Evolutionary conservation across 345 rosid genomes (phyloP), one percentile per base, ranked within the genome.

Genomic region (Firmiana major): DNA sequence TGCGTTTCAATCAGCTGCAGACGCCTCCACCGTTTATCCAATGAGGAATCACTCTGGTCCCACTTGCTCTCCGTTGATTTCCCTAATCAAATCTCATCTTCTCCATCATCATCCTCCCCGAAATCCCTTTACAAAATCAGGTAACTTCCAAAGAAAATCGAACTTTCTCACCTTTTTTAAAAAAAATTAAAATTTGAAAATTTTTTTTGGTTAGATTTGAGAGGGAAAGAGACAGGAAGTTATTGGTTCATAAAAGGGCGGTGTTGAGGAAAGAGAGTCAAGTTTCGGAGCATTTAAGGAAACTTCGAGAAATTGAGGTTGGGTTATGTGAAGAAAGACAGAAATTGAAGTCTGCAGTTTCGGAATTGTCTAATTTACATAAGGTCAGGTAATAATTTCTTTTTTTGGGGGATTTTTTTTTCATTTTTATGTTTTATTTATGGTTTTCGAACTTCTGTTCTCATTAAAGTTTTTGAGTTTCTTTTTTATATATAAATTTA

Each of bases 261-360:
- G 71, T 96, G 59, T 79, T 91, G 31, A 84, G 94, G 64, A 92
- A 90, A 78, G 95, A 96, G 86, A 90, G 98, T 82, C 89, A 87
- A 69, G 75, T 93, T 48, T 67, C 79, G 3, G 97, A 90, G 74
- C 89, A 78, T 75, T 51, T 73, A 43, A 74, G 85, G 85, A 93
- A 85, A 85, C 73, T 92, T 63, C 83, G 83, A 74, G 89, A 86
- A 76, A 65, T 90, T 34, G 90, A 90, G 78, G 40, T 36, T 68
- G 81, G 80, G 1, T 79, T 92, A 77, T 65, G 77, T 0, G 83
- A 74, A 26, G 98, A 96, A 85, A 79, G 45, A 45, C 83, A 83
- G 22, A 93, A 84, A 79, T 80, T 88, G 79, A 87, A 81, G 57
- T 68, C 76, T 7, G 60, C 90, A 1, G 58, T 82, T 53, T 48